A percentile compares a stretch with the other conserved stretches of the same genome.
Conservation (phyloP, 1,139 yeast genomes). For the Magnusiomyces paraingens region DNA sequence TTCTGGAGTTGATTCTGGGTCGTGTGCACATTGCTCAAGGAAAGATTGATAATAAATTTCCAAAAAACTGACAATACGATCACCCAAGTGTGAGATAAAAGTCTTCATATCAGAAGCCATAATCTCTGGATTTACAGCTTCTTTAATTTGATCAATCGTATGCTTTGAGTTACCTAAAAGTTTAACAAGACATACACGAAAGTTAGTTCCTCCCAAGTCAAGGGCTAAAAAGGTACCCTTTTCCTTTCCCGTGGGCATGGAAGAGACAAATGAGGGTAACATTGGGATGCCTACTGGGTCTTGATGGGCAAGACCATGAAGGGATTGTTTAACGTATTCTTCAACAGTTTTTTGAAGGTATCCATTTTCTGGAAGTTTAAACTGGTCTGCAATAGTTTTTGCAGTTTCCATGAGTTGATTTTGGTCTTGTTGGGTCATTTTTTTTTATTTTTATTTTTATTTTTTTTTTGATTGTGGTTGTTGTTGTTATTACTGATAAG, state of each 20-base stretch:
- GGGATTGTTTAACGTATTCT: conserved; percentile 40
- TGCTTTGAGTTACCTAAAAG: conserved; percentile 78
- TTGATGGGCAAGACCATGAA: conserved; percentile 50
- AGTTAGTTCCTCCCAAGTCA: conserved; percentile 84
- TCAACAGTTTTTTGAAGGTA: conserved; percentile 53
- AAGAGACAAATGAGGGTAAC: conserved; percentile 82
- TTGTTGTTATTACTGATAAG: not conserved
- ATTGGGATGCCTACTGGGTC: conserved; percentile 60
- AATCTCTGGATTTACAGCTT: conserved; percentile 63
- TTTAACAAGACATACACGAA: conserved; percentile 79
- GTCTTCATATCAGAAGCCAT: conserved; percentile 54
- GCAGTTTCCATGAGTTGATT: not conserved
- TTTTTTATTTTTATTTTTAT: not conserved
- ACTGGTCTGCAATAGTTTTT: conserved; percentile 45
- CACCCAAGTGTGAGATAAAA: conserved; percentile 69
- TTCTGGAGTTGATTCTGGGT: conserved; percentile 13
- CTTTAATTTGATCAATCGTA: conserved; percentile 62
- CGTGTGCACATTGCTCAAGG: conserved; percentile 36
- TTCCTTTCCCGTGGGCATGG: conserved; percentile 76
- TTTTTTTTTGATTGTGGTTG: not conserved
- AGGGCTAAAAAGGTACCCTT: conserved; percentile 72
- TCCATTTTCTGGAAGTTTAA: conserved; percentile 44
- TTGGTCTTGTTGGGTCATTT: not conserved
- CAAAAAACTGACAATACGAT: conserved; percentile 56
- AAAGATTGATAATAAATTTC: conserved; percentile 36